A percentile compares a stretch with the other conserved stretches of the same genome.
These are phyloP conservation scores for Stereocaulon alpinum DNA, from an alignment of 495 filamentous ascomycete genomes.

Conservation along the genomic window DNA sequence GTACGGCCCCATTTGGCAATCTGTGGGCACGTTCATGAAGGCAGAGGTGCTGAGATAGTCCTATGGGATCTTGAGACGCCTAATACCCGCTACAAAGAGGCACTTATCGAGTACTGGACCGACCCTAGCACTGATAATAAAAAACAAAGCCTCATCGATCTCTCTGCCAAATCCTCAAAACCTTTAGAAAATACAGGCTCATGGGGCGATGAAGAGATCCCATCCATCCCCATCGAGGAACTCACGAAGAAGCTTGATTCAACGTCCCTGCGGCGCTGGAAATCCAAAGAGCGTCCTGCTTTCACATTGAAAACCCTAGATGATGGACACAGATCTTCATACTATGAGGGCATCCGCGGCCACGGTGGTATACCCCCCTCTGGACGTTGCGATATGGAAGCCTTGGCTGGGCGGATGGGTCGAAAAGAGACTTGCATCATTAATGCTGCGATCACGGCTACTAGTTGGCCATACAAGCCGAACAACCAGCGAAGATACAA, in stretches of 20 bases:
- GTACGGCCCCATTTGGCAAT: constrained; percentile 37
- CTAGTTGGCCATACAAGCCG: constrained; percentile 50
- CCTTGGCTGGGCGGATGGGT: constrained; percentile 33
- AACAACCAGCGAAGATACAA: constrained; percentile 48
- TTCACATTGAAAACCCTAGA: background rate
- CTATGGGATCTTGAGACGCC: constrained; percentile 27
- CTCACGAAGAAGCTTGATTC: background rate
- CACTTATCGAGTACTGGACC: constrained; percentile 29
- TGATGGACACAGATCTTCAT: background rate
- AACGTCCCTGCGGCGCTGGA: background rate
- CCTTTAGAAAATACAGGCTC: constrained; percentile 34
- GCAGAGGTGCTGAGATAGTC: constrained; percentile 37
- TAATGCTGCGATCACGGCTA: constrained; percentile 64
- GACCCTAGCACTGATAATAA: constrained; percentile 41
- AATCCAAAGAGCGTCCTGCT: constrained; percentile 1
- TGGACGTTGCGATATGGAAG: constrained; percentile 33
- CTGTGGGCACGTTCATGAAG: constrained; percentile 43
- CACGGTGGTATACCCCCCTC: constrained; percentile 30
- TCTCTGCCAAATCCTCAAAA: constrained; percentile 37
- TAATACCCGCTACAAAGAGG: constrained; percentile 26
- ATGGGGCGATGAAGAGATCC: background rate
- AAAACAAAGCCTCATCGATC: constrained; percentile 48
- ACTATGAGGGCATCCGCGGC: constrained; percentile 21
- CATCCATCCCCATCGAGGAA: background rate
- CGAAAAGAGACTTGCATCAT: constrained; percentile 66